Percentiles rank a stretch among this genome's conserved stretches.
These are phyloP conservation scores for Colletotrichum aenigma DNA, from an alignment of 2,329 filamentous ascomycete genomes.

Conservation along the genomic window DNA sequence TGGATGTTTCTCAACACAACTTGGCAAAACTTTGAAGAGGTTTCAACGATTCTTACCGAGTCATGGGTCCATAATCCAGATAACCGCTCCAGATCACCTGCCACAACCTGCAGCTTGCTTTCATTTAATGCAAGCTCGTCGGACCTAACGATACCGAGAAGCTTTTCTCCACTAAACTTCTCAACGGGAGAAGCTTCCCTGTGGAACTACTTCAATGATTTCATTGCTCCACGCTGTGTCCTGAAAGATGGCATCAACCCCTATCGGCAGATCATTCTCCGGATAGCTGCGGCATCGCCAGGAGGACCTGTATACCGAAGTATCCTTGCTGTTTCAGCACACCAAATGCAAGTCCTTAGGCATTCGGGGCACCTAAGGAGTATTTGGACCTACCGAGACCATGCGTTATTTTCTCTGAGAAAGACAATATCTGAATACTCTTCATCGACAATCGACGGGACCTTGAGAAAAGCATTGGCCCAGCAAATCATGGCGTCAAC, in stretches of 20 bases:
- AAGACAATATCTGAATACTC: background rate
- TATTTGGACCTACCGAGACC: background rate
- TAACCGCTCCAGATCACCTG: background rate
- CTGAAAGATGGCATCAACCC: background rate
- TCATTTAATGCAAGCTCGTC: background rate
- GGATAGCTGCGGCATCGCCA: background rate
- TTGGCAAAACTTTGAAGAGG: background rate
- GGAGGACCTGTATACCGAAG: background rate
- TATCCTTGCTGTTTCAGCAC: background rate
- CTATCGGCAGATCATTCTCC: background rate
- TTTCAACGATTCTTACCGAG: background rate
- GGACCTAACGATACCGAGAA: background rate
- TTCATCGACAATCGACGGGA: background rate
- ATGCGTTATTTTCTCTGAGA: background rate
- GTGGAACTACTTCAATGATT: background rate
- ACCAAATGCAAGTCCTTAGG: background rate
- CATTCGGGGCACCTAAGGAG: background rate
- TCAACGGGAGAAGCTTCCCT: background rate
- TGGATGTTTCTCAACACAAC: background rate
- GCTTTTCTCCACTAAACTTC: background rate
- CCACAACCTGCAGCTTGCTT: background rate
- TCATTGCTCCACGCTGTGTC: background rate
- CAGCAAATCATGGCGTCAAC: background rate
- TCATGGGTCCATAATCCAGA: background rate
- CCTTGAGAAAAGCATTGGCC: background rate